phyloP scores from a whole-genome alignment of 306 rosid genomes.

The Begonia masoniana region DNA sequence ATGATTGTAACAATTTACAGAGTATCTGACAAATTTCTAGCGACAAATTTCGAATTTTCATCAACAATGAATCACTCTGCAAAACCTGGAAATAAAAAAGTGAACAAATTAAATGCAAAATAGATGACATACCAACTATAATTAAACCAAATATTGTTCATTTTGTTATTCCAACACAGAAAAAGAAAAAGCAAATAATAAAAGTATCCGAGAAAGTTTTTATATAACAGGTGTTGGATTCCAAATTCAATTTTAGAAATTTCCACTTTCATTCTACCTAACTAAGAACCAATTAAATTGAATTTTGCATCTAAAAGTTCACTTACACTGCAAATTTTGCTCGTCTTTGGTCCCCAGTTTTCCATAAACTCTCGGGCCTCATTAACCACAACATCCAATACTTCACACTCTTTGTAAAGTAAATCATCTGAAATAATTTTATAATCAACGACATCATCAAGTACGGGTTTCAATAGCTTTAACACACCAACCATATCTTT shows the following conservation, averaged over 20 bases:
- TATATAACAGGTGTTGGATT: no score
- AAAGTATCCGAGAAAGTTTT: no score
- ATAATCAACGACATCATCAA: constrained; percentile 50
- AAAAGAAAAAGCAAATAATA: no score
- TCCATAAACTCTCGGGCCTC: constrained; percentile 70
- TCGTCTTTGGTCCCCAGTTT: constrained; percentile 58
- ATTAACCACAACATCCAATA: constrained; percentile 49
- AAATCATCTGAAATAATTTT: constrained; percentile 39
- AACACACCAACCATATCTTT: constrained; percentile 43
- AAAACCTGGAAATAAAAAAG: constrained; percentile 45
- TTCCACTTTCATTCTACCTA: no score
- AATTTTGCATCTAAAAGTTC: not conserved
- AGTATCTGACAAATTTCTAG: constrained; percentile 40
- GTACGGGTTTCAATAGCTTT: constrained; percentile 68
- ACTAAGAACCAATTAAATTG: no score
- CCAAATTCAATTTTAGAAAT: no score
- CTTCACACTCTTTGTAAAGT: constrained; percentile 52
- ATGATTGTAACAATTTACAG: constrained; percentile 31
- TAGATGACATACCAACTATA: not conserved
- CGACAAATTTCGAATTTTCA: constrained; percentile 38
- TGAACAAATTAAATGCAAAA: constrained; percentile 5
- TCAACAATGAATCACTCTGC: constrained; percentile 47
- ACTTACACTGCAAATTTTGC: constrained; percentile 66
- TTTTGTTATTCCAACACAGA: no score
- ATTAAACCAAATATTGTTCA: no score